These are phyloP conservation scores for Pseudogymnoascus destructans DNA, from an alignment of 2,329 filamentous ascomycete genomes.

Conservation along the genomic window DNA sequence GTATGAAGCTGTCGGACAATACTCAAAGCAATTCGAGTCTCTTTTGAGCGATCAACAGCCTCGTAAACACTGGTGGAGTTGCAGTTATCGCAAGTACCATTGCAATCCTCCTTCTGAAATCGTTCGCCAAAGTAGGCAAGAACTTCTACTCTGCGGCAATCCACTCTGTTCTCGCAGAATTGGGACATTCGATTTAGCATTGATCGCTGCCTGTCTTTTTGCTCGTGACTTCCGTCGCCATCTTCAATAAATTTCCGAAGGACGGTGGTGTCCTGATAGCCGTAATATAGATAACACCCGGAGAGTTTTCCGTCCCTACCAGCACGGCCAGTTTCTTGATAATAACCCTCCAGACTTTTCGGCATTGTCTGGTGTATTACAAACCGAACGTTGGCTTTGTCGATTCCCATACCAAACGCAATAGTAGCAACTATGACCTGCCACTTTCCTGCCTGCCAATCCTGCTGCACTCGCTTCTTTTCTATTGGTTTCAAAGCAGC, in stretches of 20 bases:
- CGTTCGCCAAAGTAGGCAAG: slow-evolving; percentile 88
- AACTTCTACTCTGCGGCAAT: slow-evolving; percentile 79
- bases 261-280: slow-evolving; percentile 60
- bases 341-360: slow-evolving; percentile 94
- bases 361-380: slow-evolving; percentile 89
- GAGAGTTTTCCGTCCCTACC: slow-evolving; percentile 81
- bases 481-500: slow-evolving; percentile 57
- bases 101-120: slow-evolving; percentile 61
- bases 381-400: slow-evolving; percentile 92
- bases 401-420: slow-evolving; percentile 99
- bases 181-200: slow-evolving; percentile 79
- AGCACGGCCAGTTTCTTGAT: slow-evolving; percentile 92
- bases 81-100: slow-evolving; percentile 79
- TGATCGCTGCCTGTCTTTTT: slow-evolving; percentile 69
- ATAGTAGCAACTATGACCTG: slow-evolving; percentile 96
- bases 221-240: slow-evolving; percentile 61
- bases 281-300: slow-evolving; percentile 82
- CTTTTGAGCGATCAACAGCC: slow-evolving; percentile 60
- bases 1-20: slow-evolving; percentile 48
- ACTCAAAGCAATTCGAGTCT: slow-evolving; percentile 57
- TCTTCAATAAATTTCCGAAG: slow-evolving; percentile 72
- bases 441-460: slow-evolving; percentile 68
- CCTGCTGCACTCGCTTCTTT: slow-evolving; percentile 57
- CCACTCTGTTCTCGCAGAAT: slow-evolving; percentile 78
- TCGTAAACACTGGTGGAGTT: slow-evolving; percentile 58